A percentile compares a stretch with the other conserved stretches of the same genome.
phyloP scores from a whole-genome alignment of 2,329 filamentous ascomycete genomes.

The Neurospora sp. region DNA sequence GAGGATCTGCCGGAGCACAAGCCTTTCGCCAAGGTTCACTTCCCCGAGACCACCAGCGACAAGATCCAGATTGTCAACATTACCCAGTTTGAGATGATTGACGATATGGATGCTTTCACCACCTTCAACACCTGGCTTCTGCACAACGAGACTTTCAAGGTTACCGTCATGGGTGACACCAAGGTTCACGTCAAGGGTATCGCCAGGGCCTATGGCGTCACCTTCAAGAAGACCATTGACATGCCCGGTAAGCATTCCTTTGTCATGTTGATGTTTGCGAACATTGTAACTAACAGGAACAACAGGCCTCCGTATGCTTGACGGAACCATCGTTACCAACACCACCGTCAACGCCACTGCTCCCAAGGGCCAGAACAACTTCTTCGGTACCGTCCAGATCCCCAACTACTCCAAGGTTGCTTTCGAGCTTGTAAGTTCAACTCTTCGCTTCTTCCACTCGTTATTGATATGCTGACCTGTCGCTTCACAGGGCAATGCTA shows the following conservation, averaged over 20 bases:
- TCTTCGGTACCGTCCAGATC: conserved; percentile 48
- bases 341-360: conserved; percentile 34
- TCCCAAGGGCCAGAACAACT: conserved; percentile 44
- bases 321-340: conserved; percentile 42
- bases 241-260: conserved; percentile 27
- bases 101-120: conserved; percentile 38
- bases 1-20: conserved; percentile 36
- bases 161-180: conserved; percentile 44
- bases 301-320: conserved; percentile 42
- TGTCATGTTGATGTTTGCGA: neutral
- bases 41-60: conserved; percentile 41
- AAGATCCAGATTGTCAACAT: conserved; percentile 42
- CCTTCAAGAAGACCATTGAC: conserved; percentile 46
- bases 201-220: conserved; percentile 35
- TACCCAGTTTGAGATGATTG: conserved; percentile 37
- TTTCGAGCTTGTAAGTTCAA: conserved; percentile 48
- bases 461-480: conserved; percentile 3
- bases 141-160: conserved; percentile 36
- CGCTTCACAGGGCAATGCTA: conserved; percentile 45
- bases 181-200: conserved; percentile 41
- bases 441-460: neutral
- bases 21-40: conserved; percentile 40
- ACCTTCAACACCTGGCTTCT: conserved; percentile 47
- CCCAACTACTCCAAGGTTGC: conserved; percentile 55
- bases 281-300: conserved; percentile 6